Base-by-base conservation (phyloP, 805 yeast genomes). In the Candida bentonensis region DNA sequence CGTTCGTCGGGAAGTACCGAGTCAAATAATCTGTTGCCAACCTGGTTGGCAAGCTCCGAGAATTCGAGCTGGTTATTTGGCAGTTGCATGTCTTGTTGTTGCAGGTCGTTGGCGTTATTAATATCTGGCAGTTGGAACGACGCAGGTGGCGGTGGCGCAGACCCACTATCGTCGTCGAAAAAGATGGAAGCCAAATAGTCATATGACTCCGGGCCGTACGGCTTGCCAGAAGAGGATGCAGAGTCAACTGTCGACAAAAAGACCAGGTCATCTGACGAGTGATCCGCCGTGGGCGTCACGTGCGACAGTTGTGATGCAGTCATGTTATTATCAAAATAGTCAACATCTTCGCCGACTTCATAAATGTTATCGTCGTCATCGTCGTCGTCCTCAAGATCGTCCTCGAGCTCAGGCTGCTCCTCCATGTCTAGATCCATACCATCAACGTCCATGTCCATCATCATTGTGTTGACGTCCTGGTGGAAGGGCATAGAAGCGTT, bases 341-440 rank as follows among this genome's bases (percentile, higher is more conserved):
- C 48, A 23, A 33, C 22, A 43, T 47, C 42, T n/a, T 51, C 55
- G 27, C 7, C n/a, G 17, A 30, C 36, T 13, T 52, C 53, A 23
- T 50, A 53, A 15, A 48, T 49, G 25, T 53, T 55, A 21, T 49
- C 50, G 42, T 49, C 52, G 34, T 51, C 53, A 33, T 52, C 56
- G 39, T 13, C 49, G 36, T 52, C 56, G 42, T 47, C 53, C 46
- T 45, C 48, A n/a, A 44, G 41, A 15, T 44, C 43, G n/a, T 47
- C 49, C 30, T 25, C 22, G 17, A 21, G 30, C 15, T 28, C 47
- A 15, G 39, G 17, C 13, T 25, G 27, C 4, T 44, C 43, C 25
- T 41, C 44, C 4, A 36, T 21, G 3, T 3, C 21, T 15, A 21
- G 20, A 15, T 22, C 46, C 9, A 21, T n/a, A n/a, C n/a, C n/a